phyloP scores from a whole-genome alignment of 352 stramenopile genomes.

The Globisporangium parvum region DNA sequence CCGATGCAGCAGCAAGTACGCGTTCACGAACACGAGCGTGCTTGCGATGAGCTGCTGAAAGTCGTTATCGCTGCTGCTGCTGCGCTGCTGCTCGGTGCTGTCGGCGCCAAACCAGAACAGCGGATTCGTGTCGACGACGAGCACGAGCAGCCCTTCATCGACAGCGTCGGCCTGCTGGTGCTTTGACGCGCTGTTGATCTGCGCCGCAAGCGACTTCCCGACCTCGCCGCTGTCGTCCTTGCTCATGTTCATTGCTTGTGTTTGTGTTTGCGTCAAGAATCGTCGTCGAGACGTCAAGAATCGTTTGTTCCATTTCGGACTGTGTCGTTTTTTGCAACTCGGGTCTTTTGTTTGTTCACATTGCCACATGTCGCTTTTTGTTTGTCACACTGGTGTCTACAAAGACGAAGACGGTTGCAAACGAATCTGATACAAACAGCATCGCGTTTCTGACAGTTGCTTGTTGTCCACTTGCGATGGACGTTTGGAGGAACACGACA shows the following conservation, averaged over 20 bases:
- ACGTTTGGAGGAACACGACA: no score
- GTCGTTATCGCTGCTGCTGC: conserved; percentile 14
- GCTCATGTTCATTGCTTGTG: background rate
- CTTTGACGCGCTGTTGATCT: conserved; percentile 8
- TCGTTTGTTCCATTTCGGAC: no score
- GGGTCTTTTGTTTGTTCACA: no score
- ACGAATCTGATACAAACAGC: no score
- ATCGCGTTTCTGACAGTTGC: no score
- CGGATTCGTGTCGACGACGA: conserved; percentile 80
- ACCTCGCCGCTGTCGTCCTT: conserved; percentile 4
- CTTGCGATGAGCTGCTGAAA: conserved; percentile 72
- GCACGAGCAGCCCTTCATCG: conserved; percentile 58
- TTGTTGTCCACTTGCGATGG: no score
- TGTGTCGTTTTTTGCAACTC: no score
- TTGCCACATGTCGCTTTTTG: no score
- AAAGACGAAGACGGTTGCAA: no score
- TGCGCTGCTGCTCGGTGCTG: conserved; percentile 20
- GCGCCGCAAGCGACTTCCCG: conserved; percentile 12
- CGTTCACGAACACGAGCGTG: conserved; percentile 82
- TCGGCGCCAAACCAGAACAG: conserved; percentile 53
- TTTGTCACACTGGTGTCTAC: no score
- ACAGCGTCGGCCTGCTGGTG: conserved; percentile 11
- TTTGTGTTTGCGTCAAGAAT: no score
- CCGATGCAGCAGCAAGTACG: conserved; percentile 79
- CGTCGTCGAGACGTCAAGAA: no score